Conservation (phyloP, 495 filamentous ascomycete genomes). For the Annulohypoxylon bovei region DNA sequence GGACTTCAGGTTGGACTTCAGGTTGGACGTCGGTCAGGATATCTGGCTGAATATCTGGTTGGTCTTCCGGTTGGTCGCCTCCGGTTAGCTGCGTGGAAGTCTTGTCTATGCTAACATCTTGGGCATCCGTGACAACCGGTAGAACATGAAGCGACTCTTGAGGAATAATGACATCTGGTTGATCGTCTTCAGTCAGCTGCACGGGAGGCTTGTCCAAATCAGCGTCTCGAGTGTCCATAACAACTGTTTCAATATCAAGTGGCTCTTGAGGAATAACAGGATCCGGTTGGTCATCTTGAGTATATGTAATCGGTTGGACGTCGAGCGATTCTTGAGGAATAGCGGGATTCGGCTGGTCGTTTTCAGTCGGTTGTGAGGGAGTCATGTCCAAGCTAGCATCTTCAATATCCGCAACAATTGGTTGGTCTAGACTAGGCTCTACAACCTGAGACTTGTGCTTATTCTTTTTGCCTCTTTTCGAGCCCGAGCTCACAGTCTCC, state of each 20-base stretch:
- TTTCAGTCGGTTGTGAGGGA: background rate
- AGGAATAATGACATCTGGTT: background rate
- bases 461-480: constrained; percentile 48
- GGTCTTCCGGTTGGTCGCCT: background rate
- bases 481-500: constrained; percentile 14
- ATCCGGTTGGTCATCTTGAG: background rate
- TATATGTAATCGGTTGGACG: background rate
- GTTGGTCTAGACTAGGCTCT: constrained; percentile 6
- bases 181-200: background rate
- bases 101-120: background rate
- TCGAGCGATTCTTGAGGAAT: background rate
- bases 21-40: background rate
- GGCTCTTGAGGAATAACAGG: background rate
- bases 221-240: background rate
- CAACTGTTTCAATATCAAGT: background rate
- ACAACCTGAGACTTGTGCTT: constrained; percentile 26
- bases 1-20: background rate
- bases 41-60: too few relatives aligned
- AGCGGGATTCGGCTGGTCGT: background rate
- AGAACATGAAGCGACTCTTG: background rate
- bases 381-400: background rate
- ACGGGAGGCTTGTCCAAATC: background rate
- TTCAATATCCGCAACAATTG: background rate
- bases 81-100: background rate
- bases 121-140: background rate